phyloP scores from a whole-genome alignment of 2,329 filamentous ascomycete species.

The Diaporthe sp. region DNA sequence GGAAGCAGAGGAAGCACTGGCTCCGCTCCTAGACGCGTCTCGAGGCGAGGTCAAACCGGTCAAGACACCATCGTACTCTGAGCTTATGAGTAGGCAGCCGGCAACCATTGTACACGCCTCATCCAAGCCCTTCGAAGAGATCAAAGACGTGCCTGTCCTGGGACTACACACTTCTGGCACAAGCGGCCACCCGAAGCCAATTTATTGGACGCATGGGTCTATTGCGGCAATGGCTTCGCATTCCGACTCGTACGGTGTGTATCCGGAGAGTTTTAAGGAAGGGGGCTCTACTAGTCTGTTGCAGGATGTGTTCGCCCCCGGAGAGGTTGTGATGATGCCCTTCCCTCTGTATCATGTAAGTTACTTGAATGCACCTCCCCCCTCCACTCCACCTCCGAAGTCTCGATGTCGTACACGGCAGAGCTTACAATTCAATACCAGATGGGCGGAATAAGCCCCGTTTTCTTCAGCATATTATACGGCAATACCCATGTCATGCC shows the following conservation, averaged over 20 bases:
- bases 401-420: background rate
- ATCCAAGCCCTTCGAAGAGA: background rate
- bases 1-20: background rate
- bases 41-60: background rate
- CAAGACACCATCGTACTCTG: conserved; percentile 4
- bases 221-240: conserved; percentile 16
- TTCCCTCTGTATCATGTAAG: conserved; percentile 21
- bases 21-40: background rate
- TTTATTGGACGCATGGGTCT: conserved; percentile 21
- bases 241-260: background rate
- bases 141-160: conserved; percentile 17
- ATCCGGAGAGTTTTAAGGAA: background rate
- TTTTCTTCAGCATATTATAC: conserved; percentile 23
- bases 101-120: background rate
- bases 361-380: background rate
- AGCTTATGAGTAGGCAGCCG: conserved; percentile 6
- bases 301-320: conserved; percentile 13
- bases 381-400: background rate
- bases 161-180: conserved; percentile 19
- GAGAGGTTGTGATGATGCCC: conserved; percentile 20
- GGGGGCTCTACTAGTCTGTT: conserved; percentile 1
- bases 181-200: conserved; percentile 22
- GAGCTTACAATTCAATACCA: background rate
- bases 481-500: conserved; percentile 24
- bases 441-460: conserved; percentile 16